A percentile compares a stretch with the other conserved stretches of the same genome.
These are phyloP conservation scores for Vigna mungo DNA, from an alignment of 306 rosid species.

Conservation along the genomic window DNA sequence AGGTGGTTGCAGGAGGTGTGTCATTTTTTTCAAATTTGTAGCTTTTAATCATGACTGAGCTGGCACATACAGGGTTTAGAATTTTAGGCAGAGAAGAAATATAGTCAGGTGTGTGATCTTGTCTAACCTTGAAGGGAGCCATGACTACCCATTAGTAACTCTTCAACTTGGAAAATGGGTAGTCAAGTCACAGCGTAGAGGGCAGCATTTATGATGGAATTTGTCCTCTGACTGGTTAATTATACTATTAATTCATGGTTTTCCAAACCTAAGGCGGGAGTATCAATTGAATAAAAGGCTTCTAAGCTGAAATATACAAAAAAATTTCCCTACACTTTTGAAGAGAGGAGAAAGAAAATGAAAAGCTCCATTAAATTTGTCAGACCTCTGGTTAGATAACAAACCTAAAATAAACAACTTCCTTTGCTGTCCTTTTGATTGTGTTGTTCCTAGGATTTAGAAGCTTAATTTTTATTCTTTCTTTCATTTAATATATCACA, in stretches of 20 bases:
- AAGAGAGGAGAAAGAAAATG: background rate
- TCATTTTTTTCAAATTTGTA: background rate
- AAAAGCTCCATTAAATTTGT: background rate
- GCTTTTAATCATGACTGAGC: background rate
- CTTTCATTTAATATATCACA: background rate
- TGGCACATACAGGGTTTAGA: slow-evolving; percentile 7
- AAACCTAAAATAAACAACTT: background rate
- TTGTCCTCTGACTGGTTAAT: slow-evolving; percentile 9
- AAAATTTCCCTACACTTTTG: background rate
- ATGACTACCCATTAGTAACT: slow-evolving; percentile 1
- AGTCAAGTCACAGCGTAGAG: slow-evolving; percentile 1
- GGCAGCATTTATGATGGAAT: slow-evolving; percentile 3
- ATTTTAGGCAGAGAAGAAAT: slow-evolving; percentile 2
- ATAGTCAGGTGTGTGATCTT: background rate
- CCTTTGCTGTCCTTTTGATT: background rate
- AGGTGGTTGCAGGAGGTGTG: background rate
- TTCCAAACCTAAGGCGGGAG: background rate
- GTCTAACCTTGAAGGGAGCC: background rate
- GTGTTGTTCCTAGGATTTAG: slow-evolving; percentile 6
- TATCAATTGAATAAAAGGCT: slow-evolving; percentile 1
- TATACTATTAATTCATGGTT: background rate
- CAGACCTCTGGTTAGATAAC: background rate
- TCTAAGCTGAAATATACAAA: background rate
- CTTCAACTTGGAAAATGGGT: slow-evolving; percentile 1
- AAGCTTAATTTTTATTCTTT: background rate